A percentile compares a stretch with the other conserved stretches of the same genome.
Conservation (phyloP, 2,329 filamentous ascomycete species). For the Fusarium virguliforme region DNA sequence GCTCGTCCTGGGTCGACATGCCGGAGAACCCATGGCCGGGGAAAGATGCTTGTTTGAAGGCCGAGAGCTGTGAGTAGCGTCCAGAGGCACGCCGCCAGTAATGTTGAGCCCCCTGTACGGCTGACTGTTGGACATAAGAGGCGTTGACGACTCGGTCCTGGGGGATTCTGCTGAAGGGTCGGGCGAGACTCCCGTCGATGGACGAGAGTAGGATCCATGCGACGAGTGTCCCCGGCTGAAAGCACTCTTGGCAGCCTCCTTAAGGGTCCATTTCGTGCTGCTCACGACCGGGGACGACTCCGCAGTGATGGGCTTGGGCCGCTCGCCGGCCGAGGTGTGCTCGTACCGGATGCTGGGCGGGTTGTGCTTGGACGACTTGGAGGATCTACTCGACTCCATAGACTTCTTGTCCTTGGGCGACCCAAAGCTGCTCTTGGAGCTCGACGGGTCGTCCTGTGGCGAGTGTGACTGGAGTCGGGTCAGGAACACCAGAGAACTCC, state of each 20-base stretch:
- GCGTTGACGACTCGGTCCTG: slow-evolving; percentile 30
- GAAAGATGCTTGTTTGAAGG: slow-evolving; percentile 27
- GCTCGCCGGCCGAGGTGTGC: slow-evolving; percentile 43
- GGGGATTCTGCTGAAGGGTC: slow-evolving; percentile 22
- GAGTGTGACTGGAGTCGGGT: slow-evolving; percentile 31
- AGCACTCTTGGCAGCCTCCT: slow-evolving; percentile 56
- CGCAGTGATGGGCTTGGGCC: slow-evolving; percentile 43
- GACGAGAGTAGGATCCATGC: slow-evolving; percentile 26
- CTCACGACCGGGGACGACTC: slow-evolving; percentile 33
- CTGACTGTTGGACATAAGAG: slow-evolving; percentile 9
- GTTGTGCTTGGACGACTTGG: slow-evolving; percentile 31
- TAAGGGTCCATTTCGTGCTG: slow-evolving; percentile 55
- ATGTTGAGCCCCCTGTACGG: not conserved
- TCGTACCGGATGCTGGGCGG: slow-evolving; percentile 54
- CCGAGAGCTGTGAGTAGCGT: slow-evolving; percentile 12
- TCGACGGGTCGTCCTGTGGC: slow-evolving; percentile 29
- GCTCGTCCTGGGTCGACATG: slow-evolving; percentile 47
- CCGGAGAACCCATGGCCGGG: slow-evolving; percentile 14
- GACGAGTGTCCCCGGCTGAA: slow-evolving; percentile 47
- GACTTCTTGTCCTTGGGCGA: slow-evolving; percentile 25
- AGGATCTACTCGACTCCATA: slow-evolving; percentile 17
- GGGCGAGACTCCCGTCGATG: slow-evolving; percentile 33
- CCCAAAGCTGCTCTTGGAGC: slow-evolving; percentile 28
- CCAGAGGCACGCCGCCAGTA: slow-evolving; percentile 7
- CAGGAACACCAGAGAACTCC: slow-evolving; percentile 39